Evolutionary conservation across 495 filamentous ascomycete species (phyloP), one percentile per base, ranked within the genome.

Genomic region (Evernia prunastri): DNA sequence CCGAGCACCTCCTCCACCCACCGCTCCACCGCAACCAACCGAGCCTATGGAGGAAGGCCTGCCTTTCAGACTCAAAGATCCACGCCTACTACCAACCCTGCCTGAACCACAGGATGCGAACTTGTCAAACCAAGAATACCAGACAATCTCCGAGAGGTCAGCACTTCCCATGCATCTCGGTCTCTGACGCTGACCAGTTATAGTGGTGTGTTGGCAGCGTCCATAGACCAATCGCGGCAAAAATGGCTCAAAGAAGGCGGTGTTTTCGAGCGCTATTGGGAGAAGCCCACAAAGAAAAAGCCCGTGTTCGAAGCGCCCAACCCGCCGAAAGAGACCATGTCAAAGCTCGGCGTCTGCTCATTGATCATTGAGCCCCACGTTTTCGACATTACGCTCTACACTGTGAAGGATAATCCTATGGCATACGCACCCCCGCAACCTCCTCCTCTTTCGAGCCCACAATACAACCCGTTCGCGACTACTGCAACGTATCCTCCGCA

Each of bases 181-280:
- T 57, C 25, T 45, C 27, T 39, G 49, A 31, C 20, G 20, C 9
- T 25, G 53, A 59, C 58, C 56, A 64, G 62, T 36, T 54, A 37
- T 67, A 97, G 93, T 74, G 90, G 89, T 58, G 89, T 99, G 10
- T 80, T 97, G 57, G 81, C 87, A 58, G 85, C 89, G 59, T 92
- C 95, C 6, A 81, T 99, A 23, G 79, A 87, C 57, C 84, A 90
- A 59, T 97, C 95, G 57, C 90, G 90, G 61, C 83, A 87, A 68
- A 88, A 86, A 84, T 97, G 95, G 95, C 81, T 91, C 12, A 86
- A 81, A 68, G 91, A 96, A 68, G 91, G 95, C 67, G 88, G 89
- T 23, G 86, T 96, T 42, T 89, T 99, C 65, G 91, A 94, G 65
- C 89, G 89, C 68, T 97, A 95, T 74, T 97, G 92, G 88, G 88